These are phyloP conservation scores for Septoria linicola DNA, from an alignment of 2,329 filamentous ascomycete genomes.

Conservation along the genomic window DNA sequence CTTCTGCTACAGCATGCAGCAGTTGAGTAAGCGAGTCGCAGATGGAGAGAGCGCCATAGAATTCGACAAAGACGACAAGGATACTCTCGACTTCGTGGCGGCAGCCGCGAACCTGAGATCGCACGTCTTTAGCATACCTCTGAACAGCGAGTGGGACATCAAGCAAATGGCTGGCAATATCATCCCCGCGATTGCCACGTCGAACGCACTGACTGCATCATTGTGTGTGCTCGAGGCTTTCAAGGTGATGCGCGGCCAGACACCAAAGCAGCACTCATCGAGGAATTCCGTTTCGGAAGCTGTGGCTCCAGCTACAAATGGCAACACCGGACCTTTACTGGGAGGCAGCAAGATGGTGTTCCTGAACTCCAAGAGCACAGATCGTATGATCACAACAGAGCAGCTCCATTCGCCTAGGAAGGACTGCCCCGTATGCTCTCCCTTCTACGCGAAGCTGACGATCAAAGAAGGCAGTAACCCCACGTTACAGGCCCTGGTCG, in stretches of 20 bases:
- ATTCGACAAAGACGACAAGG: constrained; percentile 96
- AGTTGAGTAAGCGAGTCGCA: constrained; percentile 72
- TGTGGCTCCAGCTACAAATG: constrained; percentile 16
- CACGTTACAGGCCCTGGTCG: constrained; percentile 76
- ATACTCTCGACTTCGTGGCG: constrained; percentile 92
- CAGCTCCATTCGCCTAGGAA: constrained; percentile 66
- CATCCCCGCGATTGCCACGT: constrained; percentile 96
- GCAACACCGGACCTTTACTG: constrained; percentile 22
- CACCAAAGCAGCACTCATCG: constrained; percentile 15
- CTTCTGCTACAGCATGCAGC: constrained; percentile 78
- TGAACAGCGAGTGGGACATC: constrained; percentile 89
- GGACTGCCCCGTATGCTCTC: constrained; percentile 73
- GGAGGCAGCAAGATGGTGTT: constrained; percentile 71
- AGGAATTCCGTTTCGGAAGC: constrained; percentile 20
- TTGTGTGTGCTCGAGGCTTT: constrained; percentile 90
- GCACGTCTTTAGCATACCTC: constrained; percentile 81
- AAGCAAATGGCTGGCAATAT: constrained; percentile 99
- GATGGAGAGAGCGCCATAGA: constrained; percentile 63
- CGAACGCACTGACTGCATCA: constrained; percentile 92
- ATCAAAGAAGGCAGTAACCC: constrained; percentile 55
- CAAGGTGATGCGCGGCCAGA: constrained; percentile 72
- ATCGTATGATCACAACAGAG: constrained; percentile 59
- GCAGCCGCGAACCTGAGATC: constrained; percentile 88
- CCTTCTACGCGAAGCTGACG: constrained; percentile 31
- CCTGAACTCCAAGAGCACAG: constrained; percentile 64